phyloP scores from a whole-genome alignment of 2,329 filamentous ascomycete species.

The Penicillium sp. region DNA sequence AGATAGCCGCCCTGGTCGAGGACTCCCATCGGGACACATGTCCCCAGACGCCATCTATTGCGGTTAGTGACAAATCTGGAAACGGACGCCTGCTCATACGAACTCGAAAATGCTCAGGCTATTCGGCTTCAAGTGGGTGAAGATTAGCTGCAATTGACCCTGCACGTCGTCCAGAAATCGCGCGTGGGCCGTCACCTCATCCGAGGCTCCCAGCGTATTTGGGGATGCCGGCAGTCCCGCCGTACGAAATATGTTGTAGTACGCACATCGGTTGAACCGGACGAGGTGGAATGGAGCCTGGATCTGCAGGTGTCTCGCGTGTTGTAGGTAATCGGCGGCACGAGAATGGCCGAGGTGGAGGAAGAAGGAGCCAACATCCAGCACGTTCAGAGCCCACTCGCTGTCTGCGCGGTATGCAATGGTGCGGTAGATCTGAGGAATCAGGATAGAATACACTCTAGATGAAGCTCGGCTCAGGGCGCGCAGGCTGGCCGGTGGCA shows the following conservation, averaged over 20 bases:
- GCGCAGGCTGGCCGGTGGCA: not conserved
- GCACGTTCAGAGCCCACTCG: constrained; percentile 8
- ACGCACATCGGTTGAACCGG: constrained; percentile 2
- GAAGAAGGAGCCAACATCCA: constrained; percentile 6
- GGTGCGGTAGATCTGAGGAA: not conserved
- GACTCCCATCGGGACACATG: not conserved
- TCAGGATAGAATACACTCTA: not conserved
- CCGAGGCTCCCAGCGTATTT: not conserved
- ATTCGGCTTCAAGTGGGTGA: not conserved
- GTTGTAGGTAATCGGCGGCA: not conserved
- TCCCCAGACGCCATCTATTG: not conserved
- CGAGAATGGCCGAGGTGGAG: not conserved
- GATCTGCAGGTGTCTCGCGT: not conserved
- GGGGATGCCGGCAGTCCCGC: not conserved
- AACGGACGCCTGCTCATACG: not conserved
- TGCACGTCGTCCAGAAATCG: constrained; percentile 1
- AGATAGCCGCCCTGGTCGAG: constrained; percentile 1
- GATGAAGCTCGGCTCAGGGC: not conserved
- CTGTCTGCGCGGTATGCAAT: not conserved
- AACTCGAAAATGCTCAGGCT: constrained; percentile 3
- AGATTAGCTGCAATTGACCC: not conserved
- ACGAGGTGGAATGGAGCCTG: not conserved
- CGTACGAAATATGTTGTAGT: constrained; percentile 4
- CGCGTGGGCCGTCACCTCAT: not conserved
- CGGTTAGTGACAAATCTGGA: not conserved